These are phyloP conservation scores for Fallopia convolvulus DNA, from an alignment of 148 eudicot species.

Conservation along the genomic window DNA sequence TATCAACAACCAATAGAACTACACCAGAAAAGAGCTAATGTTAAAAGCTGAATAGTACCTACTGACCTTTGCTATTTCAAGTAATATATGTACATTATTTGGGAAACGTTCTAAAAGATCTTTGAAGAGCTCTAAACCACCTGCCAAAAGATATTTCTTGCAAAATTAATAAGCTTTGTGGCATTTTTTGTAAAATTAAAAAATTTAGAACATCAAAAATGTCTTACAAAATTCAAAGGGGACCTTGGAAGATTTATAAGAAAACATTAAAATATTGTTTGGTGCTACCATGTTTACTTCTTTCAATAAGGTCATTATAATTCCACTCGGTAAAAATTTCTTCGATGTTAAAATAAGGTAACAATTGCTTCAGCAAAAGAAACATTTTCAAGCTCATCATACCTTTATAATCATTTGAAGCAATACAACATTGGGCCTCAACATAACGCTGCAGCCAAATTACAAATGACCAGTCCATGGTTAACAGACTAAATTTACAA, in stretches of 20 bases:
- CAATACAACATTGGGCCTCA: slow-evolving; percentile 91
- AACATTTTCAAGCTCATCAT: neutral
- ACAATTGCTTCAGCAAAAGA: neutral
- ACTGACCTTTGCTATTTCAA: slow-evolving; percentile 90
- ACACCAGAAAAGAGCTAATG: slow-evolving; percentile 1
- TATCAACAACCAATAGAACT: neutral
- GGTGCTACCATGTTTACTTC: neutral
- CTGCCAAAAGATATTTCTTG: slow-evolving; percentile 30
- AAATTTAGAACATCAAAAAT: neutral
- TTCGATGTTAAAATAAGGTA: neutral
- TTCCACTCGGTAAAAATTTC: neutral
- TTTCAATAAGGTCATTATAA: neutral
- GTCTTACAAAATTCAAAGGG: neutral
- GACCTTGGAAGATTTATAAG: neutral
- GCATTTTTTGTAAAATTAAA: neutral
- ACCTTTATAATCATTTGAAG: slow-evolving; percentile 95
- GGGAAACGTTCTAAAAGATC: slow-evolving; percentile 90
- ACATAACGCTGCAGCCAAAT: slow-evolving; percentile 75
- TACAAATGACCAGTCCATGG: slow-evolving; percentile 4
- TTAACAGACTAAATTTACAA: neutral
- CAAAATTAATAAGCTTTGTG: neutral
- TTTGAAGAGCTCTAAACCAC: slow-evolving; percentile 73
- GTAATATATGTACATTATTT: slow-evolving; percentile 70
- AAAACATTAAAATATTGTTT: neutral
- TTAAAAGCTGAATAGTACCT: slow-evolving; percentile 5